Percentiles rank a stretch among this genome's conserved stretches.
Conservation (phyloP, 768 basidiomycete genomes). For the Basidioascus undulatus region DNA sequence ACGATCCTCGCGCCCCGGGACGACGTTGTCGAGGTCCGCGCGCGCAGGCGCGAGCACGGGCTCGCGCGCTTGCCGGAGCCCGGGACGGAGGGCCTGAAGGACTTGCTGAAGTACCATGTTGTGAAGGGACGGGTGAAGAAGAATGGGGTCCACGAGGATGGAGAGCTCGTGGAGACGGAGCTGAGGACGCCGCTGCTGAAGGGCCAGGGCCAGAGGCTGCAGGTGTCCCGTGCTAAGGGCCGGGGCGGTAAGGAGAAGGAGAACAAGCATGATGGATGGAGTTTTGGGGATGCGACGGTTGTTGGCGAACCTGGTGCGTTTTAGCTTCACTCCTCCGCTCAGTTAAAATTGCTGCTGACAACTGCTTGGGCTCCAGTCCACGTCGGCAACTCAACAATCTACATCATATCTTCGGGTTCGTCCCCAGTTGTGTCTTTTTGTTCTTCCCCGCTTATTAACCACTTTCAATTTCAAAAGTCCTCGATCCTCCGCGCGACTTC, state of each 20-base stretch:
- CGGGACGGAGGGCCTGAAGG: conserved; percentile 45
- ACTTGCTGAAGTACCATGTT: conserved; percentile 68
- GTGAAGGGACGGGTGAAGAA: conserved; percentile 46
- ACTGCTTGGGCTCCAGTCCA: conserved; percentile 30
- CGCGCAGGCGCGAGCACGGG: neutral
- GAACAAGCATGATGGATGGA: conserved; percentile 27
- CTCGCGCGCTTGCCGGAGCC: conserved; percentile 27
- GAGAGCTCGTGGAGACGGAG: conserved; percentile 26
- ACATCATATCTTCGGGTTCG: conserved; percentile 71
- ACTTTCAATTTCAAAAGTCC: no score
- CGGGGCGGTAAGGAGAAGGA: conserved; percentile 15
- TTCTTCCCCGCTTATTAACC: no score
- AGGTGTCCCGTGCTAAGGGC: conserved; percentile 19
- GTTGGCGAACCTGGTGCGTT: conserved; percentile 49
- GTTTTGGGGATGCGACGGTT: conserved; percentile 61
- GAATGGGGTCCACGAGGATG: conserved; percentile 41
- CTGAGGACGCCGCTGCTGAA: conserved; percentile 13
- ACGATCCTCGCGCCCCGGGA: conserved; percentile 85
- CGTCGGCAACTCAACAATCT: conserved; percentile 56
- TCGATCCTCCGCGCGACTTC: conserved; percentile 58
- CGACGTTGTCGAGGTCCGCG: conserved; percentile 34
- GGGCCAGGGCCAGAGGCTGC: conserved; percentile 23
- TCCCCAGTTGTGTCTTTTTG: no score
- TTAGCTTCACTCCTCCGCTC: conserved; percentile 2
- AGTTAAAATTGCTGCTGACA: neutral